Percentiles rank a stretch among this genome's conserved stretches.
phyloP scores from a whole-genome alignment of 306 rosid species.

The Ziziphus jujuba region DNA sequence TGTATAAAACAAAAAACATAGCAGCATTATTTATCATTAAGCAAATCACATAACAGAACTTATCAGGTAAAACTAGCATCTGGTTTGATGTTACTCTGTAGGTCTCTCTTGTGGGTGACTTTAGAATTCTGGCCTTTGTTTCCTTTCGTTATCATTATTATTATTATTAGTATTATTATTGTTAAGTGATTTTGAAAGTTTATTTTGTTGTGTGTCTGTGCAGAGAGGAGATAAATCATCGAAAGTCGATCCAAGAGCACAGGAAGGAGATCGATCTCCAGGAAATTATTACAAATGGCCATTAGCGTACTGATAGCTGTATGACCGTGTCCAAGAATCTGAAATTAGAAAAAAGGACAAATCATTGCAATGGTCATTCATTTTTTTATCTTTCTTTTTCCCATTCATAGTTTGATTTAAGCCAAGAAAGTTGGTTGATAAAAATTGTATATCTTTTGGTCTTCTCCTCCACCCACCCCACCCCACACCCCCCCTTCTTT shows the following conservation, averaged over 20 bases:
- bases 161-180: not conserved
- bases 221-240: conserved; percentile 63
- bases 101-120: too few species aligned
- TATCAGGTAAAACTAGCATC: too few species aligned
- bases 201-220: conserved; percentile 27
- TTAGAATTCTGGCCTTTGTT: too few species aligned
- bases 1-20: too few species aligned
- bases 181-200: not conserved
- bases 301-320: conserved; percentile 25
- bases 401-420: not conserved
- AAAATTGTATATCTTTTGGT: too few species aligned
- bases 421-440: not conserved
- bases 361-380: not conserved
- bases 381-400: not conserved
- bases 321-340: not conserved
- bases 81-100: not conserved
- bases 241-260: conserved; percentile 44
- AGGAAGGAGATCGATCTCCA: conserved; percentile 45
- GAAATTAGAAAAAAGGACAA: not conserved
- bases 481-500: too few species aligned
- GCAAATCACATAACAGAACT: too few species aligned
- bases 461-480: too few species aligned
- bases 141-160: too few species aligned
- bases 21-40: too few species aligned
- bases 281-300: conserved; percentile 45